Base-by-base conservation (phyloP, 2,329 filamentous ascomycete genomes). In the Botryotinia calthae region DNA sequence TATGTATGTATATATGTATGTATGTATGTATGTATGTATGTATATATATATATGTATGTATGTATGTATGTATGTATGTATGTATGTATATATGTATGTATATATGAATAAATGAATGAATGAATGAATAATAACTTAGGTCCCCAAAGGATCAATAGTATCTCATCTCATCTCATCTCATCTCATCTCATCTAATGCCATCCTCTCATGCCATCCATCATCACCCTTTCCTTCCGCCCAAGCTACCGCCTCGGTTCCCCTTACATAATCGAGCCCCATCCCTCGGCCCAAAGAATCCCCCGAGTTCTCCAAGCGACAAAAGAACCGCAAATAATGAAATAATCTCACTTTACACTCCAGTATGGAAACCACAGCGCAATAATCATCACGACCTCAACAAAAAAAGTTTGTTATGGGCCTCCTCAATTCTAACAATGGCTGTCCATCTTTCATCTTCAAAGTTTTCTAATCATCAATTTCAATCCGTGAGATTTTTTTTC, bases 321-420 rank as follows among this genome's bases (percentile, higher is more conserved):
- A 28, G 16, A 40, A 54, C 25, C 25, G 34, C 25, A 31, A 46
- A 54, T 67, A 66, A 34, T 56, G 64, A 67, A 67, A 67, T 67
- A 67, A 31, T 67, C 34, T 67, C 48, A 42, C 34, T 66, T 12
- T 28, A 7, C 34, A 25, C 64, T 67, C 74, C 73, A 78, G 76
- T 79, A 78, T 79, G 72, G 77, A 76, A 77, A 76, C 71, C 73
- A 77, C 79, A 73, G 76, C 76, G 77, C 76, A 74, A 66, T 64
- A 70, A 72, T 77, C 74, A 79, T 81, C 79, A 80, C 79, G 79
- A 80, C 78, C 72, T 72, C 62, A 73, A 78, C 71, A 80, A 79
- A 78, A 78, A 76, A 31, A 28, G n/a, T 54, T 25, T 58, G 31
- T 46, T 40, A 9, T 59, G 28, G 46, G 2, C 34, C 25, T 54